Evolutionary conservation across 208 protist genomes (phyloP).

Genomic region (Crithidia sp.): DNA sequence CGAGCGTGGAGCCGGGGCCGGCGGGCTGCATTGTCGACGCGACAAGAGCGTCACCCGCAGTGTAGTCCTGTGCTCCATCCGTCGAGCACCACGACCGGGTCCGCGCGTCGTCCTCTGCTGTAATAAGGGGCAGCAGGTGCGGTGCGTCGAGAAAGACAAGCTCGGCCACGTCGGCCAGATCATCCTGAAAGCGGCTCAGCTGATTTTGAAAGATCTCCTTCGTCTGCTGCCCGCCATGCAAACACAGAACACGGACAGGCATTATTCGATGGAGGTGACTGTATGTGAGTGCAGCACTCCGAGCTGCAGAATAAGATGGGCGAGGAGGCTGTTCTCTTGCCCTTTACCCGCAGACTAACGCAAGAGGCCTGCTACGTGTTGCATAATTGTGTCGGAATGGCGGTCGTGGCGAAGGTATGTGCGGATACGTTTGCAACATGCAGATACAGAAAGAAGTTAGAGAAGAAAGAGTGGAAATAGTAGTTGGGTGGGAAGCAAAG

Average conservation of each 20-base stretch:
- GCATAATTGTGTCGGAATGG: no score
- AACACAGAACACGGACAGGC: conserved; percentile 64
- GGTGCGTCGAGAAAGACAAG: conserved; percentile 77
- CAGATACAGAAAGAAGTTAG: no score
- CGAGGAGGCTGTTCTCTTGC: no score
- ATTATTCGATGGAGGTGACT: not conserved
- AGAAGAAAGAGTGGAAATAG: no score
- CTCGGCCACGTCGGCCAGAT: conserved; percentile 42
- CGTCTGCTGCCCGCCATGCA: conserved; percentile 84
- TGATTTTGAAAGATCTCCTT: conserved; percentile 87
- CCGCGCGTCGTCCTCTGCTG: conserved; percentile 48
- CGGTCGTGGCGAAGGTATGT: no score
- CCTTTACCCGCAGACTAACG: no score
- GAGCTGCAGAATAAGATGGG: no score
- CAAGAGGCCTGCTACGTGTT: no score
- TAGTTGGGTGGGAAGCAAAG: no score
- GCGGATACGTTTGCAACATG: no score
- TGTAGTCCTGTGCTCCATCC: conserved; percentile 41
- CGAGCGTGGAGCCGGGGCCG: conserved; percentile 40
- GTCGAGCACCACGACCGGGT: conserved; percentile 68
- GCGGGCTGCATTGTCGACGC: conserved; percentile 30
- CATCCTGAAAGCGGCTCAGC: conserved; percentile 55
- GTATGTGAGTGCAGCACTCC: not conserved
- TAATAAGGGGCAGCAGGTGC: conserved; percentile 43
- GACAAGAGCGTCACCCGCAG: conserved; percentile 53